Evolutionary conservation across 2,329 filamentous ascomycete species (phyloP), one percentile per base, ranked within the genome.

Genomic region (Didymella sp.): DNA sequence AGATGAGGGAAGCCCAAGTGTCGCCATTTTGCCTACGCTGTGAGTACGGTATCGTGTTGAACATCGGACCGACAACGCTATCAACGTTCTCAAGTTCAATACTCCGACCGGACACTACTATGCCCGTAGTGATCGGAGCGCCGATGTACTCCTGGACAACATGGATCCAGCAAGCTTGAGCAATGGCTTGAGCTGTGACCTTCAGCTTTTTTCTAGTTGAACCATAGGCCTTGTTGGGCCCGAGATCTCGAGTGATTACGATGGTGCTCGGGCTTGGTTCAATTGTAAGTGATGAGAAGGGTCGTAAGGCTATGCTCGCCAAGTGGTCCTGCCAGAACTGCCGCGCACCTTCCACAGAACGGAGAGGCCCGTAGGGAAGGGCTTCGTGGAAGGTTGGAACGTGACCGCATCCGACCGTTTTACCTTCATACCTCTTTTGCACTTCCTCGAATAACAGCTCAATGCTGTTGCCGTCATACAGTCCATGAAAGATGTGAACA

Each of bases 391-490:
- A 96, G 0, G 79, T 70, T 0, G 86, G 85, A 0, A 79, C 79
- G 7, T 72, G 66, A 0, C 70, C 64, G 33, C 56, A 66, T 1
- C 50, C 33, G 7, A 42, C 66, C 22, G 61, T 7, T 2, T 60
- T 37, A 0, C 68, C 68, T 15, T 69, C 61, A 65, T 91, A 91
- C 4, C 81, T 76, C 3, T 77, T 67, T 25, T 78, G 76, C 2
- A 96, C 79, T 19, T 81, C 76, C 3, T 83, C 72, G 19, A 96
- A 80, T 35, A 96, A 81, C 22, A 91, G 73, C 1, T 84, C 81
- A 35, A 96, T 83, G 59, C 92, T 94, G 62, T 85, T 89, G 1
- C 92, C 93, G 74, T 97, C 93, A 66, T 97, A 97, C 0, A 96
- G 74, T 0, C 85, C 92, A 71, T 97, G 93, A 75, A 96, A 96